These are phyloP conservation scores for Thermothielavioides terrestris DNA, from an alignment of 495 filamentous ascomycete genomes.

Conservation along the genomic window DNA sequence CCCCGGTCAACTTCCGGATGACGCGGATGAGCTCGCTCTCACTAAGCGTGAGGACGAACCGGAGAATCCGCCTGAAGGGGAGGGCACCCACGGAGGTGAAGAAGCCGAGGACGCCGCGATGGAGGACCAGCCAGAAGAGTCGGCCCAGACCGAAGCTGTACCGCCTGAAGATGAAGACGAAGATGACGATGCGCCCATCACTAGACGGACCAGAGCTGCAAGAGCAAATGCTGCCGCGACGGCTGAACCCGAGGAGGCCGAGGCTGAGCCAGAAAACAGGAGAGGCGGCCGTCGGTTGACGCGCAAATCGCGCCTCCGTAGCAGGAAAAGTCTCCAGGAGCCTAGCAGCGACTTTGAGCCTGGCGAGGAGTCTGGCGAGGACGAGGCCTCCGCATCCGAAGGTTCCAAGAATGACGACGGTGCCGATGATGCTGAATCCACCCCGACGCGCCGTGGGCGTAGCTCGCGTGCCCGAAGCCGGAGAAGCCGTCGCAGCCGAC, in stretches of 20 bases:
- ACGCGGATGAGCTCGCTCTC: conserved; percentile 28
- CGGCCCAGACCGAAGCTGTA: conserved; percentile 25
- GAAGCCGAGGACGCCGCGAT: conserved; percentile 10
- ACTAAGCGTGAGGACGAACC: conserved; percentile 13
- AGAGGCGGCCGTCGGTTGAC: conserved; percentile 34
- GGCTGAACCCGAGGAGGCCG: conserved; percentile 24
- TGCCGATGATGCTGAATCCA: conserved; percentile 34
- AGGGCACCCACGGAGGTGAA: background rate
- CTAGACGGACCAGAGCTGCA: conserved; percentile 43
- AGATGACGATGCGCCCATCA: conserved; percentile 57
- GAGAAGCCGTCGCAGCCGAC: conserved; percentile 25
- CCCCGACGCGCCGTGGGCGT: conserved; percentile 32
- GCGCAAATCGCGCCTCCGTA: conserved; percentile 36
- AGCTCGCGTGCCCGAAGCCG: conserved; percentile 30
- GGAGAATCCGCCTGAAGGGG: conserved; percentile 1
- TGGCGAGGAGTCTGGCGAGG: conserved; percentile 51
- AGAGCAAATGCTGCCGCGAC: conserved; percentile 22
- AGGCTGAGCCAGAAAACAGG: conserved; percentile 21
- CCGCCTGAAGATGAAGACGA: conserved; percentile 48
- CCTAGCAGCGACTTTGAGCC: conserved; percentile 88
- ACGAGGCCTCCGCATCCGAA: conserved; percentile 38
- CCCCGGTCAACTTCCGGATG: conserved; percentile 17
- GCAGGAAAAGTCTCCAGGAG: conserved; percentile 50
- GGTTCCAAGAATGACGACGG: conserved; percentile 21
- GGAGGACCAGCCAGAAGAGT: conserved; percentile 16